Evolutionary conservation across 768 basidiomycete genomes (phyloP), one percentile per base, ranked within the genome.

Genomic region (Lactarius quietus): DNA sequence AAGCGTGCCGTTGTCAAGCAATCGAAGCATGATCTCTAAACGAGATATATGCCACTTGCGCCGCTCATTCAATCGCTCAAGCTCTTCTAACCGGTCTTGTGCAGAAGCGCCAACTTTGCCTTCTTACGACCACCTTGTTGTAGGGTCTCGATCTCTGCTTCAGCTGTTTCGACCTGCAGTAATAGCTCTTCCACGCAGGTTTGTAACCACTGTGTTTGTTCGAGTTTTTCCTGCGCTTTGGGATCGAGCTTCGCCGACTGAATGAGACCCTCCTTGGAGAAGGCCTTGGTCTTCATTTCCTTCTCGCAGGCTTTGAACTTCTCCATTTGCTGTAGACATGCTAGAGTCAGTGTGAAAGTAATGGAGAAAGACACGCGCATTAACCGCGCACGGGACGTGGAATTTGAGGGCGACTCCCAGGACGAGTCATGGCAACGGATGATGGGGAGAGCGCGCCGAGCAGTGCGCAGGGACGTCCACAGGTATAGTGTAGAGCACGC

Each of bases 241-340:
- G 97, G 97, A 77, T 98, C 97, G 28, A 98, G 87, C 73, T 92
- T 94, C 41, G 93, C 85, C 14, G 94, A 93, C 66, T 95, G 93
- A 66, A 90, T 97, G 48, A 99, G 83, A 48, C 97, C 97, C 77
- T 98, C 97, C 74, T 98, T 99, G 23, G 95, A 98, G 78, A 98
- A 99, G 0, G 97, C 97, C 77, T 99, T 99, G 64, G 97, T 98
- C 84, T 99, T 99, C 96, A 98, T 98, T 79, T 99, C 97, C 81
- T 98, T 99, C 81, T 99, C 97, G 79, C 95, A 95, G 29, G 96
- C 96, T 73, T 99, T 99, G 86, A 99, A 99, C 75, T 94, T 95
- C 81, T 99, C 97, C 97, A 99, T 99, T 98, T 98, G 97, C 97
- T 98, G 77, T 63, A 66, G 64, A 74, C 63, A 64, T 60, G 63